Conservation (phyloP, 1,284 basidiomycete genomes). For the Cutaneotrichosporon sp. region DNA sequence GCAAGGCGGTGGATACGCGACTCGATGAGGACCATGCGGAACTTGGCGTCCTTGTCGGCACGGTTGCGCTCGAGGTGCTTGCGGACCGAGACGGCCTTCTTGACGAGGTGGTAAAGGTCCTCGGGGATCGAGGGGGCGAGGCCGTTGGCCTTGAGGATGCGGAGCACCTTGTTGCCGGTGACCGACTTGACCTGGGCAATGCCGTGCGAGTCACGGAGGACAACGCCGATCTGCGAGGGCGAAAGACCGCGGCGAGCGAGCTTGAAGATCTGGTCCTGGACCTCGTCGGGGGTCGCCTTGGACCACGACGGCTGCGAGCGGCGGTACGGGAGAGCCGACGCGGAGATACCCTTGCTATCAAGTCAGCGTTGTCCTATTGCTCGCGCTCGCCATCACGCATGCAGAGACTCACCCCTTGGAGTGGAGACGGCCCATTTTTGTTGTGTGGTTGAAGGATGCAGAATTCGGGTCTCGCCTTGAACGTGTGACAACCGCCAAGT, state of each 20-base stretch:
- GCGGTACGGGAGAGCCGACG: conserved; percentile 96
- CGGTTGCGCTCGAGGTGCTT: conserved; percentile 99
- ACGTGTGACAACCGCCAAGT: background rate
- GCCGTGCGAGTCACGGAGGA: conserved; percentile 96
- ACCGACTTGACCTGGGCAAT: conserved; percentile 94
- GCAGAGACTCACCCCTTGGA: conserved; percentile 2
- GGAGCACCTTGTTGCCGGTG: conserved; percentile 98
- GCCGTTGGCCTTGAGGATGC: conserved; percentile 94
- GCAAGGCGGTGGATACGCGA: conserved; percentile 95
- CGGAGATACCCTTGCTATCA: conserved; percentile 87
- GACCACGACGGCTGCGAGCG: conserved; percentile 94
- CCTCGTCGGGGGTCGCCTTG: conserved; percentile 93
- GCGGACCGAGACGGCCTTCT: conserved; percentile 98
- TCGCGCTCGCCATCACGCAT: background rate
- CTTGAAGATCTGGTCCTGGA: conserved; percentile 95
- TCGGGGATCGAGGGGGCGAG: conserved; percentile 97
- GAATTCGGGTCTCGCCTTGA: background rate
- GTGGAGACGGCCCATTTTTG: conserved; percentile 22
- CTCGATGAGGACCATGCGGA: conserved; percentile 97
- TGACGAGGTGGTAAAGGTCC: conserved; percentile 99
- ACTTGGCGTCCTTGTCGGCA: conserved; percentile 97
- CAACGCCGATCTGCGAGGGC: conserved; percentile 96
- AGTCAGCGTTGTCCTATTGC: background rate
- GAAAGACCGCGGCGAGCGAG: conserved; percentile 96
- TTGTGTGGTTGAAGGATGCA: conserved; percentile 15